Percentiles rank a stretch among this genome's conserved stretches.
phyloP scores from a whole-genome alignment of 495 filamentous ascomycete species.

The Lasiosphaeria miniovina region DNA sequence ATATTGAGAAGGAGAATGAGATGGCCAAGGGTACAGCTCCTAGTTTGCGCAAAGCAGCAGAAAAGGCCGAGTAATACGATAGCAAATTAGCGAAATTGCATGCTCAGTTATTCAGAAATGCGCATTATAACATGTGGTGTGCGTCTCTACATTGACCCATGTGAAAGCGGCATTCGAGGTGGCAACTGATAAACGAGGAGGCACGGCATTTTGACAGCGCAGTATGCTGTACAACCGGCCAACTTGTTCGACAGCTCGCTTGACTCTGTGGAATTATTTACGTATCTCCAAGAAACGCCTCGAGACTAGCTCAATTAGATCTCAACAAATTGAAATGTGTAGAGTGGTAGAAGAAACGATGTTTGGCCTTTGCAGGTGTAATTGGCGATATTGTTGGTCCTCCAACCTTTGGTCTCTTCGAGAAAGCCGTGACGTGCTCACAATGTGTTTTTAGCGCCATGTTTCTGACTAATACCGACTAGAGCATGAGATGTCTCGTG shows the following conservation, averaged over 20 bases:
- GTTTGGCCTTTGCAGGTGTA: neutral
- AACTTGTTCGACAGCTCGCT: conserved; percentile 1
- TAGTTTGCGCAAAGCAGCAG: conserved; percentile 50
- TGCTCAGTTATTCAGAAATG: conserved; percentile 19
- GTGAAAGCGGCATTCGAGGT: conserved; percentile 10
- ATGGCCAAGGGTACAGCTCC: conserved; percentile 53
- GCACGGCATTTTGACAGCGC: conserved; percentile 33
- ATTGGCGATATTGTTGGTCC: neutral
- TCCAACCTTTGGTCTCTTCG: neutral
- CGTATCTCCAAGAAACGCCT: no score
- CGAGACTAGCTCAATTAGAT: neutral
- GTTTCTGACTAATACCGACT: conserved; percentile 2
- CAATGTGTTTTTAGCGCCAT: neutral
- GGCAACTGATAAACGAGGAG: conserved; percentile 18
- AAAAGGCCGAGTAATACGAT: conserved; percentile 49
- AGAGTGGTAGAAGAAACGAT: neutral
- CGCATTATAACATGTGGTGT: conserved; percentile 8
- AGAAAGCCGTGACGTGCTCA: neutral
- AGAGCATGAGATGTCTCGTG: conserved; percentile 21
- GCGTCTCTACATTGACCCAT: conserved; percentile 8
- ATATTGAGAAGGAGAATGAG: conserved; percentile 65
- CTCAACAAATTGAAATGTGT: no score
- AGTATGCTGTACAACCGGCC: conserved; percentile 16
- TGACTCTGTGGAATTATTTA: neutral
- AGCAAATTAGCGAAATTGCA: conserved; percentile 26